These are phyloP conservation scores for Rhododendron mucronatum DNA, from an alignment of 148 eudicot species.

Conservation along the genomic window DNA sequence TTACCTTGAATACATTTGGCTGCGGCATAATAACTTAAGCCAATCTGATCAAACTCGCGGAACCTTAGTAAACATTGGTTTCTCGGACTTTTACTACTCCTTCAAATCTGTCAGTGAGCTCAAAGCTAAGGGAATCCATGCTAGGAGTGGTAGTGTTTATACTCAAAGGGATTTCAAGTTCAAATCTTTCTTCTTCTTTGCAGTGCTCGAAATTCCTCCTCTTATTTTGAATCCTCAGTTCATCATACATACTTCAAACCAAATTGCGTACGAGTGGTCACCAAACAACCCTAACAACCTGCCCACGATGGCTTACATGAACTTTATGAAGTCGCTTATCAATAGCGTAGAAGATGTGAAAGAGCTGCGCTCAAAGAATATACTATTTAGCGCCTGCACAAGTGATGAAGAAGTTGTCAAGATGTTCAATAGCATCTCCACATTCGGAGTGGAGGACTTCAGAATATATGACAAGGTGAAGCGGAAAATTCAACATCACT, in stretches of 20 bases:
- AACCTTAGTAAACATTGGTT: not conserved
- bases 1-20: not conserved
- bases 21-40: not conserved
- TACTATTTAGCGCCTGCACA: not conserved
- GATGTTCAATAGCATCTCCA: not conserved
- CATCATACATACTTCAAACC: not conserved
- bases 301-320: not conserved
- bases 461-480: not conserved
- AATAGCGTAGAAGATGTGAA: not conserved
- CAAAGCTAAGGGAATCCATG: not conserved
- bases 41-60: not conserved
- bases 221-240: constrained; percentile 1
- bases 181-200: not conserved
- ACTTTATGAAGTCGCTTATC: not conserved
- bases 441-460: not conserved
- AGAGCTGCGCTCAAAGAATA: not conserved
- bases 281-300: not conserved
- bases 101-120: not conserved
- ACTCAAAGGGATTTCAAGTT: not conserved
- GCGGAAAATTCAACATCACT: not conserved
- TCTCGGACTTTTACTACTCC: not conserved
- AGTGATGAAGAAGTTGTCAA: not conserved
- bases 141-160: not conserved
- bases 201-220: not conserved
- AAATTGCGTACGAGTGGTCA: not conserved